Conservation (phyloP, 2,329 filamentous ascomycete species). For the Colletotrichum spaethianum region DNA sequence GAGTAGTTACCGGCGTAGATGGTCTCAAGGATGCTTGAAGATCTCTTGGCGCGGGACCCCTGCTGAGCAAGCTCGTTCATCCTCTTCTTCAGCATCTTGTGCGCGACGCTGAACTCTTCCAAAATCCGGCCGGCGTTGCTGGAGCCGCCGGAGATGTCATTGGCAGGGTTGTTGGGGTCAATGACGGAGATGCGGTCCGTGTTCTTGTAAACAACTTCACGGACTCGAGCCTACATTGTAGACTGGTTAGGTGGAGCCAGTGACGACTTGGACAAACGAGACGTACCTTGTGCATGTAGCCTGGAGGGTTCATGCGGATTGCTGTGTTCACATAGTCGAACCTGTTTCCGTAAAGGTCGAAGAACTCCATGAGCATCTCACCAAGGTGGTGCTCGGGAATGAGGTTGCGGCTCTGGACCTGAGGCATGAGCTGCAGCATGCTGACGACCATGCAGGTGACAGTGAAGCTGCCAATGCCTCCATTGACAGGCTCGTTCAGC, state of each 20-base stretch:
- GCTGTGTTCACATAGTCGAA: conserved; percentile 80
- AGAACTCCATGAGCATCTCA: conserved; percentile 86
- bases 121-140: conserved; percentile 78
- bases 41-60: conserved; percentile 45
- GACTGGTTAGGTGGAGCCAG: background rate
- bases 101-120: conserved; percentile 77
- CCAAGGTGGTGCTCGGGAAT: conserved; percentile 79
- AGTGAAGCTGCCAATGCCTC: conserved; percentile 93
- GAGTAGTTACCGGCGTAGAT: conserved; percentile 86
- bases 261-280: too few species aligned
- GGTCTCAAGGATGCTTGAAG: conserved; percentile 75
- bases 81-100: conserved; percentile 68
- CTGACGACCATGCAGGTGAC: conserved; percentile 95
- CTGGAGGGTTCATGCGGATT: conserved; percentile 82
- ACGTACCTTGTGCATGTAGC: conserved; percentile 82
- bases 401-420: conserved; percentile 73
- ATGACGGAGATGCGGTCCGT: conserved; percentile 84
- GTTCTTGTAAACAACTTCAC: conserved; percentile 68
- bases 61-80: conserved; percentile 66
- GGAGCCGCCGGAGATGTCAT: conserved; percentile 93
- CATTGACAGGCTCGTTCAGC: conserved; percentile 91
- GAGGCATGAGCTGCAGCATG: conserved; percentile 85
- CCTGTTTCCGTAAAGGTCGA: conserved; percentile 88
- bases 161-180: conserved; percentile 87
- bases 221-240: conserved; percentile 4